A percentile compares a stretch with the other conserved stretches of the same genome.
Evolutionary conservation across 768 basidiomycete species (phyloP).

Genomic region (Rhodotorula babjevae): DNA sequence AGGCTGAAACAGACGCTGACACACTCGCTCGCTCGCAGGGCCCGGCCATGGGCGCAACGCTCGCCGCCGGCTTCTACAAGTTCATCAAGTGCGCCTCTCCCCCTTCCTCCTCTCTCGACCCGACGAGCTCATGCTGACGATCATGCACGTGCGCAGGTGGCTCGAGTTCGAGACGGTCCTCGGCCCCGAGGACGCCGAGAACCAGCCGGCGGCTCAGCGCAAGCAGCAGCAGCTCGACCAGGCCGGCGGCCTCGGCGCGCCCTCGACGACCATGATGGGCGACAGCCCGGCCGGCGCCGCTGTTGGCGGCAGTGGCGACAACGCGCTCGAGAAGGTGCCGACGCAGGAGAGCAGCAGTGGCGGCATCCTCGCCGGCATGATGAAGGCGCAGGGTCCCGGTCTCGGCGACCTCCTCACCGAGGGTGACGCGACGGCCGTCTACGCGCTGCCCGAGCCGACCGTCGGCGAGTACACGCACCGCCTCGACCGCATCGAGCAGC

Average conservation of each 20-base stretch:
- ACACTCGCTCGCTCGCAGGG: background rate
- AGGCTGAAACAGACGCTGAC: background rate
- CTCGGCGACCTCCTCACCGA: slow-evolving; percentile 1
- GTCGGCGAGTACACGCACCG: background rate
- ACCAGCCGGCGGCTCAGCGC: background rate
- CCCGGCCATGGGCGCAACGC: background rate
- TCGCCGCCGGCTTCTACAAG: slow-evolving; percentile 30
- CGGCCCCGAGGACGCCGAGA: slow-evolving; percentile 21
- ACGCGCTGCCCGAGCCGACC: background rate
- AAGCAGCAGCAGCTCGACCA: background rate
- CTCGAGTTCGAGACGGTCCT: slow-evolving; percentile 33
- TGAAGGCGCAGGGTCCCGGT: slow-evolving; percentile 7
- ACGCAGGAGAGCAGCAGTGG: background rate
- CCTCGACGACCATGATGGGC: slow-evolving; percentile 2
- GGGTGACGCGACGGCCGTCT: background rate
- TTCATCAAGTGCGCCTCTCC: slow-evolving; percentile 19
- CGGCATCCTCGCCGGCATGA: background rate
- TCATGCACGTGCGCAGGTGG: background rate
- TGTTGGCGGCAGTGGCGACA: background rate
- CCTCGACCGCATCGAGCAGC: background rate
- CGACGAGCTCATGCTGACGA: background rate
- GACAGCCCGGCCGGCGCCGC: background rate
- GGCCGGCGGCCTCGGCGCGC: slow-evolving; percentile 4
- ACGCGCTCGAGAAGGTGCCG: background rate
- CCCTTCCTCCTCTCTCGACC: background rate